These are phyloP conservation scores for Thielaviopsis populi DNA, from an alignment of 2,329 filamentous ascomycete species.

Conservation along the genomic window DNA sequence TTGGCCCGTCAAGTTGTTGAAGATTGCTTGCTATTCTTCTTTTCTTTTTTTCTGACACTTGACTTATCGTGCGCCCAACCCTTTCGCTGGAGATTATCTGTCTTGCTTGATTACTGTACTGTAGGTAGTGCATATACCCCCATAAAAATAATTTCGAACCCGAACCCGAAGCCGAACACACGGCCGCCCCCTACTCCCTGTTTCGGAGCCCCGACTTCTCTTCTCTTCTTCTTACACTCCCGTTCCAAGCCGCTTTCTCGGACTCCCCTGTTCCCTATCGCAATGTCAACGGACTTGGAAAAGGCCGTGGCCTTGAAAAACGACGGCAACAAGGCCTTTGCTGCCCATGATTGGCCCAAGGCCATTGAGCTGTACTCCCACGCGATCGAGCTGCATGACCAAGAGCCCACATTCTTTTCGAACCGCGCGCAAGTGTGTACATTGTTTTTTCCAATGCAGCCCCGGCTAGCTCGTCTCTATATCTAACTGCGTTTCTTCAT, in stretches of 20 bases:
- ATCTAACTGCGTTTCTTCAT: constrained; percentile 5
- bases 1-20: not conserved
- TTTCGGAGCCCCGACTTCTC: not conserved
- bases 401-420: constrained; percentile 80
- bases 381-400: constrained; percentile 70
- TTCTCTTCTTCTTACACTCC: not conserved
- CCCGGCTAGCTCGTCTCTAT: not conserved
- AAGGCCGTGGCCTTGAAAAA: constrained; percentile 77
- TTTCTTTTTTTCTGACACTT: not conserved
- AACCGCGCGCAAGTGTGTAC: constrained; percentile 78
- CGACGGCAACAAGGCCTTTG: constrained; percentile 87
- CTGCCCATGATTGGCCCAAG: constrained; percentile 66
- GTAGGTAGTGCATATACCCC: not conserved
- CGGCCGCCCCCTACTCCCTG: not conserved
- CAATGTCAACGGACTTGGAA: constrained; percentile 36
- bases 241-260: not conserved
- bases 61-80: not conserved
- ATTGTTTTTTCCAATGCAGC: not conserved
- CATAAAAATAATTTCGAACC: not conserved
- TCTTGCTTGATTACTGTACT: not conserved
- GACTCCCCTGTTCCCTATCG: not conserved
- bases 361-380: constrained; percentile 75
- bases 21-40: not conserved
- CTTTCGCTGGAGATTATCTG: not conserved
- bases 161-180: not conserved